Evolutionary conservation across 2,329 filamentous ascomycete genomes (phyloP), one percentile per base, ranked within the genome.

Genomic region (Verticillium klebahnii): DNA sequence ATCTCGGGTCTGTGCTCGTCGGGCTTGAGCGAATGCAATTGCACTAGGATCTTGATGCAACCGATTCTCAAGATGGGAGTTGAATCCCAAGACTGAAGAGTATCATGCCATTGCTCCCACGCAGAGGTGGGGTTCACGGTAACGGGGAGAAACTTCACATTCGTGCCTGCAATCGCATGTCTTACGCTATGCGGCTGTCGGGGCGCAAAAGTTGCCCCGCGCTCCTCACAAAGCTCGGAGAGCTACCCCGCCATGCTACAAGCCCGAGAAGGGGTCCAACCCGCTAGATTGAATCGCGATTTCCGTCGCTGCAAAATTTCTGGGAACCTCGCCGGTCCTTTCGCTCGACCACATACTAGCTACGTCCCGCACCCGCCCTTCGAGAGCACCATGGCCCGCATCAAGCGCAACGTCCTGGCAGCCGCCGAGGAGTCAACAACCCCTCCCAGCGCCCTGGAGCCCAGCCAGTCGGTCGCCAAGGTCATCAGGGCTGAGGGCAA

Each of bases 401-500:
- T 75, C 9, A 93, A 93, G 78, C 88, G 92, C 67, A 89, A 87
- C 68, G 79, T 95, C 60, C 85, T 89, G 62, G 91, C 91, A 23
- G 91, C 91, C 17, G 90, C 90, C 57, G 87, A 93, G 72, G 89
- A 91, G 74, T 82, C 86, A 2, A 79, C 80, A 40, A 85, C 82
- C 2, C 86, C 88, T 12, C 86, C 87, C 1, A 77, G 80, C 56
- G 71, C 74, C 81, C 88, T 79, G 73, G 87, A 77, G 74, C 79
- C 72, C 74, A 89, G 72, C 79, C 93, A 80, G 70, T 80, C 81
- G 59, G 85, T 99, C 63, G 92, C 91, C 19, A 90, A 88, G 62
- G 88, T 97, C 62, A 78, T 91, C 71, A 91, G 91, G 74, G 90
- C 90, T 54, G 89, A 93, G 68, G 94, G 94, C 67, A 97, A 97